Evolutionary conservation across 2,329 filamentous ascomycete genomes (phyloP).

Genomic region (Endoconidiophora polonica): DNA sequence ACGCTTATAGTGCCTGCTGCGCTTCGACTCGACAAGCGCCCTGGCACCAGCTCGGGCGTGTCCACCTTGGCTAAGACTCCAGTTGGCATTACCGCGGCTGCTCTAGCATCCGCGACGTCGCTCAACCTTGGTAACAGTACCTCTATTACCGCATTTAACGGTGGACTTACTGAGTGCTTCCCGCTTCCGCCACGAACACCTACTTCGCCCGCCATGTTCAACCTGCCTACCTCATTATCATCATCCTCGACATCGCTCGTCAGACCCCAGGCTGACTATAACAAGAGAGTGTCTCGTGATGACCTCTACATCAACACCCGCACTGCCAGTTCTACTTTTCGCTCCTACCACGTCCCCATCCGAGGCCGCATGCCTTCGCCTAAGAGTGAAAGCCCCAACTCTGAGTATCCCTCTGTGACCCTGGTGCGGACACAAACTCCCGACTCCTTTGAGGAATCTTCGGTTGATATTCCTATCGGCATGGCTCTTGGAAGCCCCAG

Average conservation of each 20-base stretch:
- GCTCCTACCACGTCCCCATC: slow-evolving; percentile 25
- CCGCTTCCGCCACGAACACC: slow-evolving; percentile 1
- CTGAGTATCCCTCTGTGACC: slow-evolving; percentile 19
- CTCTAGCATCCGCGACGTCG: neutral
- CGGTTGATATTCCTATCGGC: slow-evolving; percentile 35
- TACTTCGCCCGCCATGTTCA: slow-evolving; percentile 6
- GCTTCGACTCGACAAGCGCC: neutral
- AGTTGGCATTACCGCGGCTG: neutral
- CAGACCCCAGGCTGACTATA: slow-evolving; percentile 7
- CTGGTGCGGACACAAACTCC: slow-evolving; percentile 26
- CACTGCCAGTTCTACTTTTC: slow-evolving; percentile 20
- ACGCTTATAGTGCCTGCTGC: neutral
- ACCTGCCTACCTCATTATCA: slow-evolving; percentile 3
- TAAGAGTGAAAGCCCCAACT: slow-evolving; percentile 23
- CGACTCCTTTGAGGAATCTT: slow-evolving; percentile 24
- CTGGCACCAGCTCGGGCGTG: neutral
- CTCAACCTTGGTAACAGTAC: neutral
- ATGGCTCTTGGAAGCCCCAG: slow-evolving; percentile 57
- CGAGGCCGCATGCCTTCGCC: slow-evolving; percentile 28
- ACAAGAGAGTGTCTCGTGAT: slow-evolving; percentile 30
- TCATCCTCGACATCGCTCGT: slow-evolving; percentile 8
- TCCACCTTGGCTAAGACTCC: neutral
- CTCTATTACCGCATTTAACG: neutral
- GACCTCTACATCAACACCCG: slow-evolving; percentile 22
- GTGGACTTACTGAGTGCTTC: slow-evolving; percentile 1